These are phyloP conservation scores for Falciphora oryzae DNA, from an alignment of 2,329 filamentous ascomycete species.

Conservation along the genomic window DNA sequence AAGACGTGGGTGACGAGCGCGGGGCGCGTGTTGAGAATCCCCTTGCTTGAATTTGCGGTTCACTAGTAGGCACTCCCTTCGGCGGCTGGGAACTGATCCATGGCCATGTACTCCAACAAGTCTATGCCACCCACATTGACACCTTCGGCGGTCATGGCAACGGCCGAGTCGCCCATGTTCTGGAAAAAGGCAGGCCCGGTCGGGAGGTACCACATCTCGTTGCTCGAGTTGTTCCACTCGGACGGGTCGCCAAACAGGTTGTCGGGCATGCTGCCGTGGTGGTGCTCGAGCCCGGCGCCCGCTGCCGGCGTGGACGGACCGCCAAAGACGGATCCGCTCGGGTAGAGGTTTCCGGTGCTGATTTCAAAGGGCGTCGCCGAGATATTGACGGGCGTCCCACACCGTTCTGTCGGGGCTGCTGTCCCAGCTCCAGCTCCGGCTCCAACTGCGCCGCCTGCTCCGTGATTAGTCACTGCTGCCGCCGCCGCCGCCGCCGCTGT, in stretches of 20 bases:
- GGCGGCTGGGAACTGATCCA: slow-evolving; percentile 36
- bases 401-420: slow-evolving; percentile 26
- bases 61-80: slow-evolving; percentile 10
- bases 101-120: slow-evolving; percentile 62
- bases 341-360: slow-evolving; percentile 48
- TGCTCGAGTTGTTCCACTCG: slow-evolving; percentile 44
- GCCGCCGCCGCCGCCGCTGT: slow-evolving; percentile 3
- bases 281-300: slow-evolving; percentile 23
- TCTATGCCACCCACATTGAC: slow-evolving; percentile 63
- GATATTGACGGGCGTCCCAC: slow-evolving; percentile 44
- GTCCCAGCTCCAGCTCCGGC: background rate
- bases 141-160: slow-evolving; percentile 62
- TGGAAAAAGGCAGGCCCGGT: slow-evolving; percentile 60
- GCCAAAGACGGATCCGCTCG: slow-evolving; percentile 39
- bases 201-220: slow-evolving; percentile 63
- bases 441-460: background rate
- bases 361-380: slow-evolving; percentile 60
- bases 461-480: background rate
- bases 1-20: background rate
- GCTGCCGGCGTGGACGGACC: slow-evolving; percentile 39
- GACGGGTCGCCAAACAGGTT: slow-evolving; percentile 38
- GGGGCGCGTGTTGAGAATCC: background rate
- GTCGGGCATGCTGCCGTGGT: slow-evolving; percentile 16
- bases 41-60: background rate
- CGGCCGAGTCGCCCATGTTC: slow-evolving; percentile 54